Evolutionary conservation across 2,329 filamentous ascomycete genomes (phyloP).

Genomic region (Fusarium marasasianum): DNA sequence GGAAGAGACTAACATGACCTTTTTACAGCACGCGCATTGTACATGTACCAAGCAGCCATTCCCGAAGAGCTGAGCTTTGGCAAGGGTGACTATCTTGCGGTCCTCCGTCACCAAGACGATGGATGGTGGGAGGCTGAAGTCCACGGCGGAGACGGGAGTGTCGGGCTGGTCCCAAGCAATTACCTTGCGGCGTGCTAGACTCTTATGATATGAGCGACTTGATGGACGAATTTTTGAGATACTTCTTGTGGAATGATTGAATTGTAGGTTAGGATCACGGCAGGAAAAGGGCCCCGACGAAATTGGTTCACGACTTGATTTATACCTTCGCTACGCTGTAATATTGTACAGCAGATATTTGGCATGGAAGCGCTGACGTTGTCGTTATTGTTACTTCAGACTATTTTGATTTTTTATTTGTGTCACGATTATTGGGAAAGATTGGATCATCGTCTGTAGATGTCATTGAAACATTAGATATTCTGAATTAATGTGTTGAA

Average conservation of each 20-base stretch:
- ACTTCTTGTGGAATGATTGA: neutral
- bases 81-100: constrained; percentile 91
- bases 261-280: neutral
- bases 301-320: constrained; percentile 26
- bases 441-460: constrained; percentile 1
- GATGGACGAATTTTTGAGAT: constrained; percentile 5
- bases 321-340: constrained; percentile 27
- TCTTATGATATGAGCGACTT: constrained; percentile 14
- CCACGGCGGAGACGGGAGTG: constrained; percentile 69
- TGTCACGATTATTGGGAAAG: constrained; percentile 34
- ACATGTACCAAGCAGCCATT: constrained; percentile 93
- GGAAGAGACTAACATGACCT: constrained; percentile 33
- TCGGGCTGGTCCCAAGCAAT: constrained; percentile 74
- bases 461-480: neutral
- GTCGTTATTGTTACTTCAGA: constrained; percentile 5
- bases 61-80: constrained; percentile 92
- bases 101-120: constrained; percentile 92
- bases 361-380: constrained; percentile 26
- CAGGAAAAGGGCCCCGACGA: constrained; percentile 4
- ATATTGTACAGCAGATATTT: constrained; percentile 9
- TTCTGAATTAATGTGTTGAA: neutral
- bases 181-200: constrained; percentile 66
- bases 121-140: constrained; percentile 99
- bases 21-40: constrained; percentile 83
- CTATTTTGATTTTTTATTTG: constrained; percentile 1